Conservation (phyloP, 768 basidiomycete species). For the Tephrocybe sp. region DNA sequence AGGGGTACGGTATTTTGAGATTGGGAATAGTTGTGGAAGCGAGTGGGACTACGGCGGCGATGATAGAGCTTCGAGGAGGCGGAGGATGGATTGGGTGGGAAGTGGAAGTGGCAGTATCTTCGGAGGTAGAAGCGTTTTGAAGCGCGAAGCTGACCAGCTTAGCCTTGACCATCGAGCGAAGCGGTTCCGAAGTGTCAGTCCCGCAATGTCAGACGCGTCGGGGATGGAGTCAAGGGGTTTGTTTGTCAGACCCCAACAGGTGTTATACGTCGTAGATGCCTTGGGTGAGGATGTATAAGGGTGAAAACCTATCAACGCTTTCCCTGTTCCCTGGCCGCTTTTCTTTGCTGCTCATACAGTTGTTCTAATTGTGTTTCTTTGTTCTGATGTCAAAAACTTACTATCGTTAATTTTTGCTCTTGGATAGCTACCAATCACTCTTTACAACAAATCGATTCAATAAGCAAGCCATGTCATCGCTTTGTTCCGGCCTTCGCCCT, state of each 20-base stretch:
- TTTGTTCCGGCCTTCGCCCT: no score
- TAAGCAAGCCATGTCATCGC: no score
- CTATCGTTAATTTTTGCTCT: constrained; percentile 11
- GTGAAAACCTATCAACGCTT: neutral
- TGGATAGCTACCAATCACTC: constrained; percentile 7
- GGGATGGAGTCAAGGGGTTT: constrained; percentile 64
- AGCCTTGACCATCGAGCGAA: constrained; percentile 53
- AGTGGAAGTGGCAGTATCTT: constrained; percentile 15
- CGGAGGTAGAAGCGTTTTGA: constrained; percentile 29
- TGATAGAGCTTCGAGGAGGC: constrained; percentile 42
- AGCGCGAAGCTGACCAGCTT: constrained; percentile 41
- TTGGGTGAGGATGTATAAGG: constrained; percentile 61
- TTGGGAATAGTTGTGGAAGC: constrained; percentile 42
- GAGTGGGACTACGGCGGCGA: constrained; percentile 67
- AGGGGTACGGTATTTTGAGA: constrained; percentile 82
- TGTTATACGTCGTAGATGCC: constrained; percentile 84
- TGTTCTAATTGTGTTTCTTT: constrained; percentile 6
- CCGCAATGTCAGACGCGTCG: constrained; percentile 53
- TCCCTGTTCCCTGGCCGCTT: neutral
- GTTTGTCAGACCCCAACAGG: constrained; percentile 84
- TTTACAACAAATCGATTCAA: constrained; percentile 7
- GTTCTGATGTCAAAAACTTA: constrained; percentile 3
- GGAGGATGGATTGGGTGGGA: constrained; percentile 36
- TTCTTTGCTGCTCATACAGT: neutral
- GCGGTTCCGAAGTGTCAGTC: constrained; percentile 71